phyloP scores from a whole-genome alignment of 352 stramenopile species.

The Phytophthora crassamura region DNA sequence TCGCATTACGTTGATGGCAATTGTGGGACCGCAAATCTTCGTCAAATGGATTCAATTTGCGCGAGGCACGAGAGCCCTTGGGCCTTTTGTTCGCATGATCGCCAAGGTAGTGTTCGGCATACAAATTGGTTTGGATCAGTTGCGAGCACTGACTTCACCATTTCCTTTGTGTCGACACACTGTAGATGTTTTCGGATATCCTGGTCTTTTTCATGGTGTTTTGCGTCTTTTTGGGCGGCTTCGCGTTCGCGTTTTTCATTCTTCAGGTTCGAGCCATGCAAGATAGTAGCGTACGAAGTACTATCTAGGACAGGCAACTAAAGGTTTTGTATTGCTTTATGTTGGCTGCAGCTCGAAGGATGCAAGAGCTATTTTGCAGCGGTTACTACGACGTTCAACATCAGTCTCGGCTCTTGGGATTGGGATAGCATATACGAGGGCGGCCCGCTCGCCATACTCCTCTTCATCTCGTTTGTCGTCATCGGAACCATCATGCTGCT shows the following conservation, averaged over 20 bases:
- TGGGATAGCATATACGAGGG: slow-evolving; percentile 79
- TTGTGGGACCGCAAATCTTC: slow-evolving; percentile 80
- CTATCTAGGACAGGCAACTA: not conserved
- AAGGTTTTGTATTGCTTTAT: not conserved
- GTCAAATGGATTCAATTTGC: slow-evolving; percentile 87
- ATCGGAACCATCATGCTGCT: slow-evolving; percentile 88
- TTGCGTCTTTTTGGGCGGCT: slow-evolving; percentile 73
- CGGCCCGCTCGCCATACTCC: slow-evolving; percentile 64
- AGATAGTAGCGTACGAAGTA: too few species aligned
- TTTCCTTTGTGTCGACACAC: not conserved
- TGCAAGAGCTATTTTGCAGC: slow-evolving; percentile 69
- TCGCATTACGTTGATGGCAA: slow-evolving; percentile 79
- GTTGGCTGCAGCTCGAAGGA: slow-evolving; percentile 59
- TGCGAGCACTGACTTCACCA: not conserved
- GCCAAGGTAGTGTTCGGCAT: slow-evolving; percentile 56
- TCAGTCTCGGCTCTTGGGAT: slow-evolving; percentile 80
- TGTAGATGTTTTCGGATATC: slow-evolving; percentile 86
- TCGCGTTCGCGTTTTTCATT: slow-evolving; percentile 85
- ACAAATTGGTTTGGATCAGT: not conserved
- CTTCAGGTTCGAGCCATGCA: slow-evolving; percentile 56
- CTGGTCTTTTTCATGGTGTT: slow-evolving; percentile 80
- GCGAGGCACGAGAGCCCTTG: slow-evolving; percentile 65
- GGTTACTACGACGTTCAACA: slow-evolving; percentile 68
- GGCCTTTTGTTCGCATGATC: slow-evolving; percentile 87
- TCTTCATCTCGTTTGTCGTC: slow-evolving; percentile 78